Percentiles rank a stretch among this genome's conserved stretches.
Evolutionary conservation across 768 basidiomycete genomes (phyloP).

Genomic region (Rossbeevera mucosa): DNA sequence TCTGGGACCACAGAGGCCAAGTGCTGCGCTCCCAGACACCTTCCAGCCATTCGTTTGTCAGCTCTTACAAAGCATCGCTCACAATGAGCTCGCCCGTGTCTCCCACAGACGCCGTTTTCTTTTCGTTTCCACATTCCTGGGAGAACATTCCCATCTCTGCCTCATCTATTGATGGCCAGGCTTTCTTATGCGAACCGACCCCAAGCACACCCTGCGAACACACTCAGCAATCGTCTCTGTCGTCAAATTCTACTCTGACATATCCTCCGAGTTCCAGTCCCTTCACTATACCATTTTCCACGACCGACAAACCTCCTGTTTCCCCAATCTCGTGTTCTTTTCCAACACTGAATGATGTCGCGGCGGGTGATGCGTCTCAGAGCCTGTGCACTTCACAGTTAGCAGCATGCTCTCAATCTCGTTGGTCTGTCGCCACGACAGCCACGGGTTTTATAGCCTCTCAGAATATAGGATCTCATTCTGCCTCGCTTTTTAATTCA

Average conservation of each 20-base stretch:
- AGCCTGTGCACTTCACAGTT: constrained; percentile 1
- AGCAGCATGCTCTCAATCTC: constrained; percentile 14
- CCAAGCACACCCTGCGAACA: background rate
- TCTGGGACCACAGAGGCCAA: constrained; percentile 24
- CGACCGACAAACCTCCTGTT: constrained; percentile 1
- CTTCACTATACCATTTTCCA: background rate
- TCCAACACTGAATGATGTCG: background rate
- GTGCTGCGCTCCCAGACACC: constrained; percentile 24
- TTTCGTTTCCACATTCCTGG: constrained; percentile 11
- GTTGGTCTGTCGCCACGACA: constrained; percentile 24
- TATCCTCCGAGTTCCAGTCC: constrained; percentile 1
- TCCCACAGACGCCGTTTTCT: constrained; percentile 19
- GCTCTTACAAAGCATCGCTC: constrained; percentile 22
- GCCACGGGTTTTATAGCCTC: constrained; percentile 25
- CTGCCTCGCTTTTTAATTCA: background rate
- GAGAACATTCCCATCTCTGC: constrained; percentile 22
- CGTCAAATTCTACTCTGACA: background rate
- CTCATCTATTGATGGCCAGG: constrained; percentile 15
- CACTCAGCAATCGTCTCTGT: background rate
- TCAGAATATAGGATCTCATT: constrained; percentile 7
- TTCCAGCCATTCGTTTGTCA: constrained; percentile 25
- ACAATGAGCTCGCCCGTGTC: constrained; percentile 25
- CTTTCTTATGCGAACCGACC: background rate
- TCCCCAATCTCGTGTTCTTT: background rate
- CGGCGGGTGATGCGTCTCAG: background rate